Evolutionary conservation across 805 yeast species (phyloP).

Genomic region (Saccharomycodes ludwigii): DNA sequence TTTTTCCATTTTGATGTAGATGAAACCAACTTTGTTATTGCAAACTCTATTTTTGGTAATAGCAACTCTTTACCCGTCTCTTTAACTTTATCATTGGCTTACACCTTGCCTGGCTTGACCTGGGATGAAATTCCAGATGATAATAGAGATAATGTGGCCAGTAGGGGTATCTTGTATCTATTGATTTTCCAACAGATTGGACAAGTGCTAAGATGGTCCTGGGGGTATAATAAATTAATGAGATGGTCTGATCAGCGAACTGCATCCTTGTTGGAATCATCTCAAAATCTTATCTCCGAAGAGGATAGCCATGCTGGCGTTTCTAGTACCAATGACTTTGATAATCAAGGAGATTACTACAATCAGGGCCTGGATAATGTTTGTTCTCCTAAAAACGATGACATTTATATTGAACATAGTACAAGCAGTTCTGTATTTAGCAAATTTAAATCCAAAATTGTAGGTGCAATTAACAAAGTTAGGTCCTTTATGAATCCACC

Average conservation of each 20-base stretch:
- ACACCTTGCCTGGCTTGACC: constrained; percentile 59
- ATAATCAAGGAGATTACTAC: background rate
- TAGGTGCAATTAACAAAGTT: too few relatives aligned
- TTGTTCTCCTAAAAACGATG: too few relatives aligned
- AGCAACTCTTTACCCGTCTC: constrained; percentile 93
- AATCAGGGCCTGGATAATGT: too few relatives aligned
- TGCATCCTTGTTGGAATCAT: too few relatives aligned
- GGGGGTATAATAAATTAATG: constrained; percentile 70
- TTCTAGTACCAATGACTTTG: background rate
- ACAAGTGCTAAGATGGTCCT: constrained; percentile 73
- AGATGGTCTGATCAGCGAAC: constrained; percentile 29
- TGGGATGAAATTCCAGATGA: constrained; percentile 69
- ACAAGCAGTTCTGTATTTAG: too few relatives aligned
- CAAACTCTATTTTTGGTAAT: constrained; percentile 95
- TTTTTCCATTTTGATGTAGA: constrained; percentile 49
- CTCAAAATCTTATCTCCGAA: too few relatives aligned
- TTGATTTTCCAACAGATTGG: constrained; percentile 75
- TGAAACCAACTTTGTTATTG: constrained; percentile 85
- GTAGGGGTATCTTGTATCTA: constrained; percentile 64
- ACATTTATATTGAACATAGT: too few relatives aligned
- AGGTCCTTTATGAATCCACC: constrained; percentile 74
- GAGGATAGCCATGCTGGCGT: too few relatives aligned
- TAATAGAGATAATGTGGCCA: constrained; percentile 55
- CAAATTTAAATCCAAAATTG: too few relatives aligned
- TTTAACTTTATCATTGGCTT: constrained; percentile 65